Evolutionary conservation across 2,329 filamentous ascomycete genomes (phyloP), one percentile per base, ranked within the genome.

Genomic region (Xylaria hypoxylon): DNA sequence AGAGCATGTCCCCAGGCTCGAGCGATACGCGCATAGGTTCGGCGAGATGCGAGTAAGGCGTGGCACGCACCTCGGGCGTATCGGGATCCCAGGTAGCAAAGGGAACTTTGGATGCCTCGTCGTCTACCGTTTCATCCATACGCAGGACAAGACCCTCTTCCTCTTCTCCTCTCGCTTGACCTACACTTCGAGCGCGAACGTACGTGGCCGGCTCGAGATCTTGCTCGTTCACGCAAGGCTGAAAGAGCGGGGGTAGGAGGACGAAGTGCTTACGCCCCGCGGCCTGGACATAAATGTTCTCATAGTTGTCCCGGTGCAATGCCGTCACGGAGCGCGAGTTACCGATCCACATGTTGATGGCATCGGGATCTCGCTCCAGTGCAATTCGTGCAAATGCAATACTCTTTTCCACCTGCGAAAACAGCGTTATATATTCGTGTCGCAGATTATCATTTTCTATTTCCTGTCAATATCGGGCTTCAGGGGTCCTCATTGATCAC

Each of bases 301-400:
- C 92, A 77, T 94, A 95, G 73, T 92, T 92, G 79, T 96, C 93
- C 74, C 91, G 92, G 80, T 96, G 93, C 60, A 94, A 78, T 0
- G 90, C 89, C 0, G 92, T 94, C 1, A 86, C 83, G 28, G 89
- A 92, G 42, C 82, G 83, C 1, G 87, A 87, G 79, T 92, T 92
- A 60, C 92, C 92, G 56, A 96, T 88, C 92, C 92, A 95, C 74
- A 96, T 84, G 75, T 96, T 96, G 68, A 93, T 86, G 15, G 92
- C 92, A 69, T 96, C 92, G 0, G 92, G 90, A 0, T 80, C 74
- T 55, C 85, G 82, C 44, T 60, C 59, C 0, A 95, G 85, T 0
- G 92, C 92, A 67, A 93, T 89, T 31, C 89, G 86, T 0, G 92
- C 92, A 76, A 92, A 96, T 1, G 90, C 85, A 52, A 95, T 88